Base-by-base conservation (phyloP, 768 basidiomycete species). In the Boletus subcaerulescens region DNA sequence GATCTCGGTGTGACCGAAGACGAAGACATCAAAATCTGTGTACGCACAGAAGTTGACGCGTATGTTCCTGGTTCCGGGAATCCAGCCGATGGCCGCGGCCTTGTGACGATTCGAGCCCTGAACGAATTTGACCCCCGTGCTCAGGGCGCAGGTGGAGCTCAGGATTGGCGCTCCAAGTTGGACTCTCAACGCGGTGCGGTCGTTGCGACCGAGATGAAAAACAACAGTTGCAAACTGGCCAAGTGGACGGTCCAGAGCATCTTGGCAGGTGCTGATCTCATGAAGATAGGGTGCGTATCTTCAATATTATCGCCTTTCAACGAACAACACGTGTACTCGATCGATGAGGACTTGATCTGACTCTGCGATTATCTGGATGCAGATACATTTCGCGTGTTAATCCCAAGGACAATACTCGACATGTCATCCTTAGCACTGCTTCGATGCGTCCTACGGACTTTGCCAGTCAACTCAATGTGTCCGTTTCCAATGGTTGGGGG, bases 161-260 rank as follows among this genome's bases (percentile, higher is more conserved):
- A 94, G n/a, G 97, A 99, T 72, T 99, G 97, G 97, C 84, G 95
- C 33, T 83, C 90, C n/a, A 96, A 96, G 74, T 76, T 99, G 41
- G 97, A 99, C 73, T 86, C 90, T 5, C 94, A 98, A 73, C 85
- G 94, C 43, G 97, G 97, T 58, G 97, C 97, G 3, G 96, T 99
- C 41, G 94, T 98, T 56, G 93, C 97, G 35, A 95, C 93, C 24
- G 97, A 99, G 79, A 98, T 98, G 97, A 99, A 98, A 78, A 99
- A 99, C 74, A 99, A 99, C 76, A 91, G 88, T 63, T 94, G 88
- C 76, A 99, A 99, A 72, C 81, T 99, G 29, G 94, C 95, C 18
- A 89, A 96, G 65, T 99, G 96, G 94, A 87, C 96, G 0, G 91
- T 98, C 17, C 94, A 98, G 77, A 90, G 90, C 67, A 80, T 98